Conservation (phyloP, 1,284 basidiomycete species). For the Trichosporon sp. region DNA sequence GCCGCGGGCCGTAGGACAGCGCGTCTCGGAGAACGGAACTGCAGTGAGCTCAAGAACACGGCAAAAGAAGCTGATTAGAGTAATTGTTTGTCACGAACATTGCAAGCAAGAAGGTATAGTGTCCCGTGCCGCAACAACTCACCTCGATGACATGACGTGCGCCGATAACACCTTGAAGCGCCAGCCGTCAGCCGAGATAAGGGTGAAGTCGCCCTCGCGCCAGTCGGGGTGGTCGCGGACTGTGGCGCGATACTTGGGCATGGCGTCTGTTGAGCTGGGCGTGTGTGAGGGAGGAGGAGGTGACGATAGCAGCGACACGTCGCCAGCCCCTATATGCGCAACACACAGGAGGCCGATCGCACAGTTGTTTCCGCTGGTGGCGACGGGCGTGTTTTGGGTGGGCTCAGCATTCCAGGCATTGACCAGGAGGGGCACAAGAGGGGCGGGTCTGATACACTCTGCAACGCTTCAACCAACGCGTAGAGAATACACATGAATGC, state of each 20-base stretch:
- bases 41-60: not conserved
- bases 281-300: not conserved
- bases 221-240: conserved; percentile 6
- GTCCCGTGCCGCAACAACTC: too few species aligned
- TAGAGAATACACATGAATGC: not conserved
- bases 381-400: not conserved
- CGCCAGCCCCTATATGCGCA: not conserved
- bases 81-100: too few species aligned
- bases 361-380: not conserved
- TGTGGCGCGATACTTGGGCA: conserved; percentile 1
- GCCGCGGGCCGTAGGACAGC: not conserved
- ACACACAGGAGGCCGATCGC: not conserved
- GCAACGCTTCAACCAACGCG: too few species aligned
- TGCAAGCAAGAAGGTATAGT: too few species aligned
- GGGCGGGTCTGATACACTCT: too few species aligned
- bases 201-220: conserved; percentile 2
- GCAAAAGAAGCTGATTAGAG: not conserved
- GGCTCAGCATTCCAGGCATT: not conserved
- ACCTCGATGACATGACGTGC: not conserved
- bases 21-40: conserved; percentile 10
- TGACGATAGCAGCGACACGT: not conserved
- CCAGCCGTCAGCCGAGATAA: conserved; percentile 3
- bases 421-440: too few species aligned
- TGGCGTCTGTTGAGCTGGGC: not conserved
- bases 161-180: conserved; percentile 6